Percentiles rank a stretch among this genome's conserved stretches.
These are phyloP conservation scores for Fraxinus dipetala DNA, from an alignment of 305 asterid species.

Conservation along the genomic window DNA sequence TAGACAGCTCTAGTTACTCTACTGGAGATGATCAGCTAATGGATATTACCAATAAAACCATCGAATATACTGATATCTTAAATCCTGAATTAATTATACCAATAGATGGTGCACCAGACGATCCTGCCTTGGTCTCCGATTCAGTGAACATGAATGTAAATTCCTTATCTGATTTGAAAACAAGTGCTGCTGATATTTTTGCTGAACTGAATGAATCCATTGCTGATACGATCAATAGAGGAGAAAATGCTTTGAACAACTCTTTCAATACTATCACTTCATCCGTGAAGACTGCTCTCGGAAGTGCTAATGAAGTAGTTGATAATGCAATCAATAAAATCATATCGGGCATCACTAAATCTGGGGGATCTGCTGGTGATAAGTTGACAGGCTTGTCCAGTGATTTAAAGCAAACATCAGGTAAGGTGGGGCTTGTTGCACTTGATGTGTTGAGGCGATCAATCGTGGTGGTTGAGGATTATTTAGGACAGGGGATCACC, in stretches of 20 bases:
- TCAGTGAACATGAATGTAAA: constrained; percentile 33
- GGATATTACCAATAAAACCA: constrained; percentile 27
- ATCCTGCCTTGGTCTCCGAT: constrained; percentile 37
- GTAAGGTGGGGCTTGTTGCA: constrained; percentile 50
- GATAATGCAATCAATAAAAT: constrained; percentile 44
- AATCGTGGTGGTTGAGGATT: constrained; percentile 54
- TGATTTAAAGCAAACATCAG: constrained; percentile 60
- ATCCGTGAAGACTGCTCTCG: constrained; percentile 40
- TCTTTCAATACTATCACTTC: constrained; percentile 51
- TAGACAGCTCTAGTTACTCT: constrained; percentile 39
- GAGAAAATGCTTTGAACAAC: constrained; percentile 43
- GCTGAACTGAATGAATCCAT: constrained; percentile 32
- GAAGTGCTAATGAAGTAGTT: constrained; percentile 43
- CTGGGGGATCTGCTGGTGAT: constrained; percentile 60
- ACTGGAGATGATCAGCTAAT: constrained; percentile 39
- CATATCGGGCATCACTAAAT: constrained; percentile 38
- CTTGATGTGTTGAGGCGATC: constrained; percentile 53
- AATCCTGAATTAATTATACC: constrained; percentile 25
- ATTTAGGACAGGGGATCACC: constrained; percentile 47
- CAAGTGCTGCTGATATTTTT: constrained; percentile 32
- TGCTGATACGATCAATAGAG: constrained; percentile 41
- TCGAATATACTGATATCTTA: constrained; percentile 26
- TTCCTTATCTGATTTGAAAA: constrained; percentile 40
- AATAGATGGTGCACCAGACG: constrained; percentile 27
- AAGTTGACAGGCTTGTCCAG: constrained; percentile 53